Evolutionary conservation across 1,139 yeast genomes (phyloP), one percentile per base, ranked within the genome.

Genomic region (Hanseniaspora uvarum): DNA sequence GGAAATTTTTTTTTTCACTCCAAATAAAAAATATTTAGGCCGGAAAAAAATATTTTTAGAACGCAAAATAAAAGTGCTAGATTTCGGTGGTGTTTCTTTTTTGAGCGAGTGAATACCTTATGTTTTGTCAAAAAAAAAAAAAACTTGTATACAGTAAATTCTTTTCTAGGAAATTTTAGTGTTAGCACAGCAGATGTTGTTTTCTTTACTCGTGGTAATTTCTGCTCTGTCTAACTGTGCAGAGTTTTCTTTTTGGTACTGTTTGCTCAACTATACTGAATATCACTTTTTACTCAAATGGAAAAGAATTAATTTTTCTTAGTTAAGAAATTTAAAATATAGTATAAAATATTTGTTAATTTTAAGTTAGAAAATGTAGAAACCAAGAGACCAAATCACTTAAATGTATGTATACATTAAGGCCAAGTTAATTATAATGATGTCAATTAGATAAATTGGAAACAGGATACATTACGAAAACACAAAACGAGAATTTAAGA

Each of bases 331-430:
- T 26, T 26, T 8, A 26, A 26, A 26, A 26, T 5, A 26, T 5
- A 5, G 8, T 26, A 26, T 26, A 26, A 5, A 26, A 5, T 26
- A 8, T 26, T 26, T 26, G 28, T 26, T 26, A 26, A 5, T 3
- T 30, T 30, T 30, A 4, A 30, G 6, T 30, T 30, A 34, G 18
- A n/a, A 5, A 34, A n/a, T 5, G 5, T 5, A 41, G 33, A 5
- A 44, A 44, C 46, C 46, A 44, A 44, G 46, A 44, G 46, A 44
- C 46, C 46, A 44, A 44, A 44, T 44, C 46, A 44, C 46, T 44
- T 44, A 44, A 44, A 44, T 44, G 46, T 44, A 44, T 44, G 46
- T 44, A 41, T 28, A 41, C 46, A 26, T 41, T 41, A 28, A 41
- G 34, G 34, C 34, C 24, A 11, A 28, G 23, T 41, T 12, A 19